Evolutionary conservation across 805 yeast genomes (phyloP).

Genomic region (Lipomyces sp.): DNA sequence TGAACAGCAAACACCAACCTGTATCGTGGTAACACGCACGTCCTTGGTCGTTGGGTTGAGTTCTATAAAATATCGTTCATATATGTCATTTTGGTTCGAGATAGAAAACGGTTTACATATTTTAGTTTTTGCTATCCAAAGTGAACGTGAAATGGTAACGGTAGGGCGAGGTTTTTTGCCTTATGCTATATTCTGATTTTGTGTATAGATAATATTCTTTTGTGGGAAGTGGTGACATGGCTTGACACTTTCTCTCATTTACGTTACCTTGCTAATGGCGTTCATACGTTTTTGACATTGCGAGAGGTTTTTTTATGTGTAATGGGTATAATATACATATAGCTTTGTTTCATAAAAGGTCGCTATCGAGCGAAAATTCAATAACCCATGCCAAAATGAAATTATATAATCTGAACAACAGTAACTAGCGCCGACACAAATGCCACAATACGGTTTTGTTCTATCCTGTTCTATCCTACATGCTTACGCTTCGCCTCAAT

Average conservation of each 20-base stretch:
- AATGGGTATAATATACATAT: constrained; percentile 1
- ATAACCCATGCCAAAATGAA: not conserved
- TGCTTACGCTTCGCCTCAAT: not conserved
- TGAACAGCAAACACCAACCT: not conserved
- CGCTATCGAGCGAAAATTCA: not conserved
- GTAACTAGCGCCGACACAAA: not conserved
- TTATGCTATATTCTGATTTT: not conserved
- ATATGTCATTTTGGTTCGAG: not conserved
- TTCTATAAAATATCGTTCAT: not conserved
- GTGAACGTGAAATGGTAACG: not conserved
- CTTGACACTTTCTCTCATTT: not conserved
- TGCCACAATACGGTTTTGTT: not conserved
- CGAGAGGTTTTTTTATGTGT: not conserved
- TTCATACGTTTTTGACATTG: not conserved
- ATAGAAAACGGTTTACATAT: not conserved
- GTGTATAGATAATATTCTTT: constrained; percentile 1
- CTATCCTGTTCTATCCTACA: not conserved
- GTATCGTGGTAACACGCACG: not conserved
- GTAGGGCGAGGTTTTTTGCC: not conserved
- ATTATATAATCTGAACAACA: not conserved
- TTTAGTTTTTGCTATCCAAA: not conserved
- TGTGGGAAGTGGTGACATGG: not conserved
- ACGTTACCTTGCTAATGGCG: not conserved
- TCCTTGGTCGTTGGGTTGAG: not conserved
- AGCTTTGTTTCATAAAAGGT: not conserved